Percentiles rank a stretch among this genome's conserved stretches.
phyloP scores from a whole-genome alignment of 306 rosid species.

The Begonia loranthoides region DNA sequence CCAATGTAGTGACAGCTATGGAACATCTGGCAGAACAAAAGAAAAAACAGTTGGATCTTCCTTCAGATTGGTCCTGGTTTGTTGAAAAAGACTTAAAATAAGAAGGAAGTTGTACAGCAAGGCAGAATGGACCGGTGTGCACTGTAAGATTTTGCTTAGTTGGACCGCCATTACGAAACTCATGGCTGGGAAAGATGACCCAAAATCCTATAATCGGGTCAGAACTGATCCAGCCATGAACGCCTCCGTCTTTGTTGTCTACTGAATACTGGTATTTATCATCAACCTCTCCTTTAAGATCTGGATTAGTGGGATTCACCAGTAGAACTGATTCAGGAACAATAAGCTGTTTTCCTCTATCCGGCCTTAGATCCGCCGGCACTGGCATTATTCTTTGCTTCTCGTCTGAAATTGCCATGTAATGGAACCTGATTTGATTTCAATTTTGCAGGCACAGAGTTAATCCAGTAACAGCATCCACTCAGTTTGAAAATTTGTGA shows the following conservation, averaged over 20 bases:
- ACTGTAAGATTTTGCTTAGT: constrained; percentile 35
- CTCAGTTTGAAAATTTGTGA: neutral
- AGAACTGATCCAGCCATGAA: constrained; percentile 36
- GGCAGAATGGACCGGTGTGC: constrained; percentile 32
- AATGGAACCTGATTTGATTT: constrained; percentile 21
- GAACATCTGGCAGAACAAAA: constrained; percentile 27
- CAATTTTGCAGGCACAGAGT: constrained; percentile 5
- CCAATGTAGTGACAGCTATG: constrained; percentile 39
- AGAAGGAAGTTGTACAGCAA: constrained; percentile 18
- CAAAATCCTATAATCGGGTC: constrained; percentile 31
- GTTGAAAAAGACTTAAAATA: no score
- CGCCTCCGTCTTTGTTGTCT: constrained; percentile 34
- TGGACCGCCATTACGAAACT: constrained; percentile 34
- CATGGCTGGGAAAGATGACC: constrained; percentile 28
- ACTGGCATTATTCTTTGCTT: constrained; percentile 39
- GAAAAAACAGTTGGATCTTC: neutral
- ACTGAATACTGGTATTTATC: constrained; percentile 29
- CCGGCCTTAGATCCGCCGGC: constrained; percentile 29
- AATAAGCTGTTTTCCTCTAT: constrained; percentile 28
- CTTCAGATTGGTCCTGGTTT: no score
- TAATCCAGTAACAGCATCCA: constrained; percentile 1
- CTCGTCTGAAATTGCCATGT: constrained; percentile 37
- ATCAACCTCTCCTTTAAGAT: constrained; percentile 39
- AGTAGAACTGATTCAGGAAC: constrained; percentile 39
- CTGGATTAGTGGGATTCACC: constrained; percentile 27